Base-by-base conservation (phyloP, 805 yeast species). In the Zygosaccharomyces lentus region DNA sequence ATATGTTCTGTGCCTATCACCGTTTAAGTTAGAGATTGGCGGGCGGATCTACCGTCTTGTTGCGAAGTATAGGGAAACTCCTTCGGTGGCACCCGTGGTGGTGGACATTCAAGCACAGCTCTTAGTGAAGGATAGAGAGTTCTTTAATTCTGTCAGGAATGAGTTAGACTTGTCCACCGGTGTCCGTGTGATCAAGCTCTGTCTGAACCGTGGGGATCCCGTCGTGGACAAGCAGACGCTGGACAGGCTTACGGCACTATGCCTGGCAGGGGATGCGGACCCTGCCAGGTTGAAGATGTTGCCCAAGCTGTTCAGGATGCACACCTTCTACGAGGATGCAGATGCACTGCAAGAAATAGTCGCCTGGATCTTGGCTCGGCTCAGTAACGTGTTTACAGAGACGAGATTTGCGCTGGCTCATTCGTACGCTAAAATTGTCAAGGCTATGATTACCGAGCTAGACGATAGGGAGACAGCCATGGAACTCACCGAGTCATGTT, bases 361-460 rank as follows among this genome's bases (percentile, higher is more conserved):
- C 2, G 71, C 74, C 29, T 69, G 72, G 57, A 66, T 81, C 34
- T 51, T 82, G 4, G 53, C 63, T 3, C 66, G 71, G 34, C 63
- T 80, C 45, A 68, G 69, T n/a, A 65, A 73, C 37, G 65, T 62
- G 29, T 85, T 78, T 43, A 77, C 85, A 0, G 65, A 69, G 2
- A 74, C 83, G 2, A 66, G 96, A 43, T 82, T 81, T 51, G 68
- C 79, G 1, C 68, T 82, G 27, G 85, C 96, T 0, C 84, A 83
- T 58, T 79, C 82, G 19, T 61, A 84, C 23, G 77, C 84, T 4
- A 70, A 77, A 37, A 58, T 87, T 9, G 42, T 61, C 0, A 30
- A 43, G 12, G 49, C 54, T 5, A 53, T 69, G 3, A 51, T 76
- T 12, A 64, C 68, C 1, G 45, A 51, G 0, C 63, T 57, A 15